Conservation (phyloP, 2,329 filamentous ascomycete genomes). For the Setomelanomma holmii region DNA sequence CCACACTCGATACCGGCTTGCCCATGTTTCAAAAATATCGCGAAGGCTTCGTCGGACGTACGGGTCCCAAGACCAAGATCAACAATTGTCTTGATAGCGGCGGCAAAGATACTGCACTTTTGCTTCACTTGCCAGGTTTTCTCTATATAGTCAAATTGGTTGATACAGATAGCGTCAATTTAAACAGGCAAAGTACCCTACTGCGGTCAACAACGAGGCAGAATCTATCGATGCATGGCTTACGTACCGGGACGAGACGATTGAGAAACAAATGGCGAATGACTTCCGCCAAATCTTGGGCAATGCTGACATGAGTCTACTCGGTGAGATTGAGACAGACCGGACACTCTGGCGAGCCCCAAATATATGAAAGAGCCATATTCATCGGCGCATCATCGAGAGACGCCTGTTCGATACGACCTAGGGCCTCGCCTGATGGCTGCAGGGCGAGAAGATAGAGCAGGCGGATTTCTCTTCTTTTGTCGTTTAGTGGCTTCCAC, state of each 20-base stretch:
- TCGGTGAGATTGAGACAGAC: background rate
- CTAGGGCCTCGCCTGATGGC: background rate
- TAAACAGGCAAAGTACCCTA: background rate
- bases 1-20: background rate
- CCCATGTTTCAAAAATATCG: background rate
- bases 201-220: too few relatives aligned
- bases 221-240: too few relatives aligned
- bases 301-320: background rate
- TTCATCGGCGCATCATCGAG: background rate
- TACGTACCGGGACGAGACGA: background rate
- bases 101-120: background rate
- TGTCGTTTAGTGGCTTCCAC: background rate
- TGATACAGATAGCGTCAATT: background rate
- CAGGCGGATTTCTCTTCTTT: background rate
- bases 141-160: background rate
- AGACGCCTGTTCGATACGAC: background rate
- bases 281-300: background rate
- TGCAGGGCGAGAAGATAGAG: background rate
- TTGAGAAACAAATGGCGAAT: background rate
- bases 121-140: background rate
- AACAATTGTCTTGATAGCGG: background rate
- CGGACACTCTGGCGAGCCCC: background rate
- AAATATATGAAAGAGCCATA: background rate
- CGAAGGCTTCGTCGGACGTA: background rate
- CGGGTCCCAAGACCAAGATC: background rate